Base-by-base conservation (phyloP, 2,329 filamentous ascomycete genomes). In the Arthroderma sp. region DNA sequence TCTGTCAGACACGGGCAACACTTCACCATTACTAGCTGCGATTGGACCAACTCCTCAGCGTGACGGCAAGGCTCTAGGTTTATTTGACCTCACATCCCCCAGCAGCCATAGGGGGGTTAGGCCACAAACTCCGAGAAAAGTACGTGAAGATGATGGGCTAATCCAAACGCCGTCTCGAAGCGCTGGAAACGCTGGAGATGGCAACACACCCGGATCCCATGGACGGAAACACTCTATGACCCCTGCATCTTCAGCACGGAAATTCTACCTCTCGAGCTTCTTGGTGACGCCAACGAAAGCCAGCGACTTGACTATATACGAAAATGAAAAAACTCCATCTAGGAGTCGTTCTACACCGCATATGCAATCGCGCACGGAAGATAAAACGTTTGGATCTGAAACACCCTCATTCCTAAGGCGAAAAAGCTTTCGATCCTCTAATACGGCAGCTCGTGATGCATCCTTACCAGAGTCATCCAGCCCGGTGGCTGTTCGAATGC, bases 31-130 rank as follows among this genome's bases (percentile, higher is more conserved):
- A 2, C 63, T 65, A 38, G 50, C 59, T 6, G 61, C 59, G 27
- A 67, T 71, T 41, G 69, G 68, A 3, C 69, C 69, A 8, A 71
- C 69, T 2, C 69, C 69, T 1, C 67, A 71, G 47, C 64, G 68
- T 33, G 66, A 71, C 53, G 69, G 69, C 6, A 69, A 64, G 38
- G 61, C 68, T 0, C 51, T 72, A 2, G 69, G 69, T 0, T 56
- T 72, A 2, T 71, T 72, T 42, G 69, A 71, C 46, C 56, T 70
- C 37, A 66, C 66, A 4, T 59, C 62, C 15, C 65, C 66, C 0
- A 63, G 62, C 1, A 56, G 58, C 2, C 15, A 22, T 22, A 3
- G 1, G 15, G 15, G 15, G 15, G 15, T 22, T 22, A 22, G 15
- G 15, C 40, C 30, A 11, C 39, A 15, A 4, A 63, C 61, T 0